phyloP scores from a whole-genome alignment of 768 basidiomycete genomes.

The Boletus coccyginus region DNA sequence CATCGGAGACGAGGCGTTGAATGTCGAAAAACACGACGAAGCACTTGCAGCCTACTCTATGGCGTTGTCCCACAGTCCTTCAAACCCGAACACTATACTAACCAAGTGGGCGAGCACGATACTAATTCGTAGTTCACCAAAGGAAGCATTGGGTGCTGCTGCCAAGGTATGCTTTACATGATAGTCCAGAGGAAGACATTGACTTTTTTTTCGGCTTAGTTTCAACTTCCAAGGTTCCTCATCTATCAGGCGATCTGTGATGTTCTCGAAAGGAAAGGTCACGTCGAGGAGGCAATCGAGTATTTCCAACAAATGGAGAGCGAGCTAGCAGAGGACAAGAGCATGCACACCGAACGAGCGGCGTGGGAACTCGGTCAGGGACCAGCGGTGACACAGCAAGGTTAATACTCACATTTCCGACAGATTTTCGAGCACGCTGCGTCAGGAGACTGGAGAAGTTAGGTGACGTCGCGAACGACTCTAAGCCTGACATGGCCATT shows the following conservation, averaged over 20 bases:
- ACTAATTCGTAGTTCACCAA: neutral
- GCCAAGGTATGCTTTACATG: neutral
- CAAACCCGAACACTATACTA: neutral
- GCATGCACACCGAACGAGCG: neutral
- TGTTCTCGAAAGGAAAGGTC: neutral
- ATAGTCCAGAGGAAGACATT: neutral
- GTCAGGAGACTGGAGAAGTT: neutral
- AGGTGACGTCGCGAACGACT: neutral
- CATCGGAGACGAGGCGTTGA: neutral
- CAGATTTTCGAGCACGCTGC: slow-evolving; percentile 4
- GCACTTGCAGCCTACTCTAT: neutral
- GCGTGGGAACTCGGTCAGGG: neutral
- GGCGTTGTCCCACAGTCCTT: neutral
- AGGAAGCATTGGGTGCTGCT: neutral
- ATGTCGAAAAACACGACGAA: neutral
- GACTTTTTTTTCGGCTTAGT: neutral
- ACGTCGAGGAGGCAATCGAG: neutral
- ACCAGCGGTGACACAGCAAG: too few relatives aligned
- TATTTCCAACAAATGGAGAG: neutral
- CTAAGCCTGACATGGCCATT: neutral
- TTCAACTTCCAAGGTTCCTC: neutral
- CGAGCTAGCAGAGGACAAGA: neutral
- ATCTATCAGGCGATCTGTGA: slow-evolving; percentile 4
- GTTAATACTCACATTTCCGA: neutral
- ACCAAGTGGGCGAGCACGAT: slow-evolving; percentile 3